Percentiles rank a stretch among this genome's conserved stretches.
Evolutionary conservation across 306 rosid species (phyloP).

Genomic region (Gillenia trifoliata): DNA sequence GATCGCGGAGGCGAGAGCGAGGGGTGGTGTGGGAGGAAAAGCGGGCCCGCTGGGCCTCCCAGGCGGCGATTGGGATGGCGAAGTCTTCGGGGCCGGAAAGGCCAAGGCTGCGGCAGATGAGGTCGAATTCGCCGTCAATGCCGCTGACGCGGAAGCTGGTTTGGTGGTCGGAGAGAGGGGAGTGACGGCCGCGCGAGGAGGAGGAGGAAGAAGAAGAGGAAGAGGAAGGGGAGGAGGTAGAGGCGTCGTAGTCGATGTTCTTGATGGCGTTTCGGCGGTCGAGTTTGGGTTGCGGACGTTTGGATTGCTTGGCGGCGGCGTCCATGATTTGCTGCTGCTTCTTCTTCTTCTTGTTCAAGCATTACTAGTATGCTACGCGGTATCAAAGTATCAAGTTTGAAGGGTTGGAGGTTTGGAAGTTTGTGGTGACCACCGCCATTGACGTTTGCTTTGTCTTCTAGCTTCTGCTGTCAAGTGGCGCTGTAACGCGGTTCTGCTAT

Average conservation of each 20-base stretch:
- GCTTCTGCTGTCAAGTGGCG: neutral
- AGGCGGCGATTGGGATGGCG: slow-evolving; percentile 44
- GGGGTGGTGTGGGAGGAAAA: slow-evolving; percentile 7
- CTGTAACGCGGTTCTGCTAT: neutral
- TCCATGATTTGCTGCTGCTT: slow-evolving; percentile 29
- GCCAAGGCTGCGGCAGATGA: slow-evolving; percentile 41
- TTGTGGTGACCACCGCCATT: neutral
- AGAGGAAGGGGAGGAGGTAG: neutral
- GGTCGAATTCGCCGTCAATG: slow-evolving; percentile 55
- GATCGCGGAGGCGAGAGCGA: slow-evolving; percentile 1
- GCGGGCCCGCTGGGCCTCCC: slow-evolving; percentile 47
- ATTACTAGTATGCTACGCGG: neutral
- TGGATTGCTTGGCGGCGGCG: slow-evolving; percentile 12
- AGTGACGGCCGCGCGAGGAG: slow-evolving; percentile 9
- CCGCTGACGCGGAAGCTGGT: slow-evolving; percentile 43
- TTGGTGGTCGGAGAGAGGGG: slow-evolving; percentile 6
- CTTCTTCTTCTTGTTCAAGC: neutral
- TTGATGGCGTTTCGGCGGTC: slow-evolving; percentile 50
- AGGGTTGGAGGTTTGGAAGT: neutral
- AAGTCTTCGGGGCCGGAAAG: slow-evolving; percentile 64
- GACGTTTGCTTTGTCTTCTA: neutral
- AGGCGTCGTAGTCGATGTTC: slow-evolving; percentile 33
- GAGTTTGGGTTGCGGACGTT: slow-evolving; percentile 28
- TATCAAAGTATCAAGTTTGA: neutral
- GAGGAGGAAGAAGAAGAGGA: neutral